These are phyloP conservation scores for Aspergillus egyptiacus DNA, from an alignment of 495 filamentous ascomycete genomes.

Conservation along the genomic window DNA sequence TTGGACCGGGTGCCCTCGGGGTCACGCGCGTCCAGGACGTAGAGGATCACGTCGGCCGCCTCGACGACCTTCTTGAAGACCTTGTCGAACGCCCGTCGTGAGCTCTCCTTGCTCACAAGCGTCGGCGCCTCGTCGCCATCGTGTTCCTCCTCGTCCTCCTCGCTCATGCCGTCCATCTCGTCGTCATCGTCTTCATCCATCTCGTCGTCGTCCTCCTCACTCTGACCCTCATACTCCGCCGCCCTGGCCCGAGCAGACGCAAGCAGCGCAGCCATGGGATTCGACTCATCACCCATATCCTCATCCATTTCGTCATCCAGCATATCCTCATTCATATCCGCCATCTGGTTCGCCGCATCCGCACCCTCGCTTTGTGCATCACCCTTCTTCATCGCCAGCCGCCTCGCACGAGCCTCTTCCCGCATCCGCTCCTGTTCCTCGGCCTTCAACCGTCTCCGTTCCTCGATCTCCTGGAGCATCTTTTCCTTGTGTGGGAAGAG, in stretches of 20 bases:
- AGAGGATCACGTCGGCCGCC: slow-evolving; percentile 83
- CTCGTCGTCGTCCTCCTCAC: slow-evolving; percentile 55
- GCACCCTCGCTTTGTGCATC: slow-evolving; percentile 26
- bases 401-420: slow-evolving; percentile 65
- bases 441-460: slow-evolving; percentile 68
- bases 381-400: slow-evolving; percentile 38
- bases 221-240: slow-evolving; percentile 61
- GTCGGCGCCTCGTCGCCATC: slow-evolving; percentile 19
- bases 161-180: slow-evolving; percentile 42
- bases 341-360: slow-evolving; percentile 27
- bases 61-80: slow-evolving; percentile 94
- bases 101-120: slow-evolving; percentile 56
- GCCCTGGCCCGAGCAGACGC: slow-evolving; percentile 86
- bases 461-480: slow-evolving; percentile 89
- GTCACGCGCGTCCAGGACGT: slow-evolving; percentile 90
- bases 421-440: slow-evolving; percentile 67
- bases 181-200: slow-evolving; percentile 51
- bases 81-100: slow-evolving; percentile 85
- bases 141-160: slow-evolving; percentile 37
- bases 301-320: slow-evolving; percentile 49
- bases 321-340: slow-evolving; percentile 44
- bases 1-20: slow-evolving; percentile 86
- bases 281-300: slow-evolving; percentile 60
- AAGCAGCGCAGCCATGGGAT: slow-evolving; percentile 88
- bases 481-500: slow-evolving; percentile 97